Conservation (phyloP, 225 moss, liverwort and hornwort genomes). For the Climacium dendroides region DNA sequence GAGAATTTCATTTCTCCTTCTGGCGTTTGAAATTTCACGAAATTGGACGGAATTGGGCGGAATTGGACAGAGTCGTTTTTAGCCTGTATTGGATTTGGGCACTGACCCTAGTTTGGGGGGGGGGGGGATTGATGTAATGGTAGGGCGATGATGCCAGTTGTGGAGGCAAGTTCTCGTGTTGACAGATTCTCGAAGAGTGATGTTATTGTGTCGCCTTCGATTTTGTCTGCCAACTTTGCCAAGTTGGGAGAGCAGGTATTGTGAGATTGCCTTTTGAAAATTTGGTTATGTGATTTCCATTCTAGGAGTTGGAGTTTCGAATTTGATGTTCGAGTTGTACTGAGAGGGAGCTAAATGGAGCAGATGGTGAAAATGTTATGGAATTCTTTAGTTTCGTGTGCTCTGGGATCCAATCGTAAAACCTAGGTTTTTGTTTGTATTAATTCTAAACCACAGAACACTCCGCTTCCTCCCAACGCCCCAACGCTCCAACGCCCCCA, state of each 20-base stretch:
- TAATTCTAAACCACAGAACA: not conserved
- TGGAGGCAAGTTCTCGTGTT: constrained; percentile 63
- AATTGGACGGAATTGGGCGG: not conserved
- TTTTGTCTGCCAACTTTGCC: constrained; percentile 89
- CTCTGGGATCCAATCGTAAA: not conserved
- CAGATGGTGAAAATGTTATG: not conserved
- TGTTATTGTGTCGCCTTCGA: constrained; percentile 88
- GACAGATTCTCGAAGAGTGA: constrained; percentile 84
- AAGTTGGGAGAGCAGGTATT: constrained; percentile 81
- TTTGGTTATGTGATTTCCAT: not conserved
- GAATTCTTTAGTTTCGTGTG: not conserved
- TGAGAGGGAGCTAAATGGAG: not conserved
- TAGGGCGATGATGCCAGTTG: constrained; percentile 47
- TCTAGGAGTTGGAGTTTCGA: not conserved
- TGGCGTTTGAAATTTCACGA: not conserved
- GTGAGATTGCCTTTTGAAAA: not conserved
- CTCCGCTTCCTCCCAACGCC: not conserved
- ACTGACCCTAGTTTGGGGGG: not conserved
- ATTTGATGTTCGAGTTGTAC: not conserved
- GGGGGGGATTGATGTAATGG: not conserved
- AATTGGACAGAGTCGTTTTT: too few species aligned
- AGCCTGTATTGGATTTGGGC: not conserved
- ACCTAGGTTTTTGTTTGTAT: not conserved
- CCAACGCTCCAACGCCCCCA: not conserved
- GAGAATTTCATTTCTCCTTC: too few species aligned